These are phyloP conservation scores for Mortierella sp. DNA, from an alignment of 371 early-diverging fungal genomes.

Conservation along the genomic window DNA sequence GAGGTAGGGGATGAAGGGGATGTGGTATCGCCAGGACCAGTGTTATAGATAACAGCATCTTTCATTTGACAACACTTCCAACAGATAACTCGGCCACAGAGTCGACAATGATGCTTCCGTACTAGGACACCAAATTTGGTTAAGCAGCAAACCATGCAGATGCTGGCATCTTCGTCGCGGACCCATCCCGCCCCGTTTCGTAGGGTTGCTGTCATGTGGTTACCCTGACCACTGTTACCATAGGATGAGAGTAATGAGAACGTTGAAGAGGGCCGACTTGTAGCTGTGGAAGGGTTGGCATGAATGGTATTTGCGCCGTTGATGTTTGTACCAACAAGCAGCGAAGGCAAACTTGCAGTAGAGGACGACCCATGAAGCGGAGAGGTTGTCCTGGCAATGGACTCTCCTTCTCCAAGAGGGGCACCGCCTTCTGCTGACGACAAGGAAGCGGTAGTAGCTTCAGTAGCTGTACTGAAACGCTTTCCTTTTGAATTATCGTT, in stretches of 20 bases:
- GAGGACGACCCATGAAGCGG: constrained; percentile 10
- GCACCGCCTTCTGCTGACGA: constrained; percentile 1
- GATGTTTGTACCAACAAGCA: constrained; percentile 1
- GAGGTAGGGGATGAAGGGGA: too few relatives aligned
- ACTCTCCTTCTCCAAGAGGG: neutral
- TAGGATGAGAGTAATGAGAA: constrained; percentile 8
- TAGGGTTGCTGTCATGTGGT: constrained; percentile 14
- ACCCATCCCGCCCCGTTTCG: constrained; percentile 46
- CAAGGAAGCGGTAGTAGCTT: neutral
- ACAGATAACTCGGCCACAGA: constrained; percentile 53
- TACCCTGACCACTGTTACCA: neutral
- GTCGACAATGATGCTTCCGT: constrained; percentile 54
- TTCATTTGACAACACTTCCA: constrained; percentile 55
- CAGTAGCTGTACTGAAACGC: constrained; percentile 1
- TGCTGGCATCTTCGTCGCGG: constrained; percentile 48
- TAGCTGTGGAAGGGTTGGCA: neutral
- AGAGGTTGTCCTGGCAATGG: neutral
- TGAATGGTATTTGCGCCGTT: neutral
- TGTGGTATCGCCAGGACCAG: neutral
- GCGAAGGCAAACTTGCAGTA: neutral
- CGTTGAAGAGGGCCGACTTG: neutral
- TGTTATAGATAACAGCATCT: constrained; percentile 19
- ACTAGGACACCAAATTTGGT: constrained; percentile 51
- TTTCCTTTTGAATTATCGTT: neutral
- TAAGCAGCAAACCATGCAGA: constrained; percentile 48